Conservation (phyloP, 2,329 filamentous ascomycete species). For the Trichoderma guizhouense region DNA sequence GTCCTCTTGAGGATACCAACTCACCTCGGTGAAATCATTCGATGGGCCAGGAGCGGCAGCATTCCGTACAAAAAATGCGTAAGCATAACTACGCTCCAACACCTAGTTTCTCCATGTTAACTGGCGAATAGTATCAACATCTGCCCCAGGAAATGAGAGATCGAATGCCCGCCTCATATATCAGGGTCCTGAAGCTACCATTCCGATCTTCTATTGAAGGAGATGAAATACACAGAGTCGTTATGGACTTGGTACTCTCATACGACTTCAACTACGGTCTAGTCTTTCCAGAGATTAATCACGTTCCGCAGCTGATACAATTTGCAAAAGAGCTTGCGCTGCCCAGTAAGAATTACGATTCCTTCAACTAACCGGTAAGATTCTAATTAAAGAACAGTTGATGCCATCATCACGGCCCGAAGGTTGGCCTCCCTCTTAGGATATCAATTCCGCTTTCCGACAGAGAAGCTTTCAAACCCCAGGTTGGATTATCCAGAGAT, state of each 20-base stretch:
- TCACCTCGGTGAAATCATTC: conserved; percentile 67
- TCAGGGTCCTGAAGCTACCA: conserved; percentile 54
- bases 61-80: conserved; percentile 71
- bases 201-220: conserved; percentile 41
- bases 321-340: conserved; percentile 70
- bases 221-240: conserved; percentile 61
- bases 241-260: conserved; percentile 59
- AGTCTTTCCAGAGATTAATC: conserved; percentile 69
- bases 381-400: conserved; percentile 49
- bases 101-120: background rate
- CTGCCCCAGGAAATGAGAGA: conserved; percentile 64
- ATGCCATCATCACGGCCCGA: conserved; percentile 38
- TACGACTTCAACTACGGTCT: conserved; percentile 68
- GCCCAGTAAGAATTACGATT: conserved; percentile 53
- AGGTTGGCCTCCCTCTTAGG: conserved; percentile 49
- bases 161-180: conserved; percentile 60
- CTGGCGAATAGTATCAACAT: conserved; percentile 44
- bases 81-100: conserved; percentile 28
- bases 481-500: conserved; percentile 69
- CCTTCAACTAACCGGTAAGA: no score
- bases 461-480: conserved; percentile 41
- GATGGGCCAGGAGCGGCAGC: conserved; percentile 64
- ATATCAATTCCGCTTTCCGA: conserved; percentile 53
- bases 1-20: conserved; percentile 73
- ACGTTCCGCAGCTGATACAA: conserved; percentile 63